Evolutionary conservation across 2,329 filamentous ascomycete species (phyloP).

Genomic region (Amylocarpus encephaloides): DNA sequence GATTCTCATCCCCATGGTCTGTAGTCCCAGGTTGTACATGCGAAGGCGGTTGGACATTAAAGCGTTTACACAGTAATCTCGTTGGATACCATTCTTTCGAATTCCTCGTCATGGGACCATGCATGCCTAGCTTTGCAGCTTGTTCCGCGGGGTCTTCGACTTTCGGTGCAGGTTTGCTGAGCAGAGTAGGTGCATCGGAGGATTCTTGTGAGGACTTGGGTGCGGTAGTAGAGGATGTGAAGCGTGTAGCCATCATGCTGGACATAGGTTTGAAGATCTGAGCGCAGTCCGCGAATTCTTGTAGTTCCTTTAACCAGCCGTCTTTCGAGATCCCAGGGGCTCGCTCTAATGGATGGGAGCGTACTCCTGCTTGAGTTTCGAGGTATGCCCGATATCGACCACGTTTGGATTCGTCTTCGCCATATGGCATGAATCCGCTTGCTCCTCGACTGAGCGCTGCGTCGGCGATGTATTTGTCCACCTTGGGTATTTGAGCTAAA

Average conservation of each 20-base stretch:
- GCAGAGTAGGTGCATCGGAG: conserved; percentile 33
- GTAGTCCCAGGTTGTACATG: conserved; percentile 53
- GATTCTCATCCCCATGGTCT: conserved; percentile 29
- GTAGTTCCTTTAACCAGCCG: conserved; percentile 74
- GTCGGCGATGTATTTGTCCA: conserved; percentile 61
- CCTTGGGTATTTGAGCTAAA: conserved; percentile 51
- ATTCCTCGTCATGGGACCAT: conserved; percentile 76
- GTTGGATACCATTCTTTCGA: conserved; percentile 70
- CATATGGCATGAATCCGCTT: conserved; percentile 73
- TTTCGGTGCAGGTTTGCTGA: conserved; percentile 47
- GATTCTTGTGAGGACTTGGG: conserved; percentile 35
- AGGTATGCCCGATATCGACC: conserved; percentile 77
- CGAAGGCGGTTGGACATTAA: conserved; percentile 74
- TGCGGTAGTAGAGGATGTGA: conserved; percentile 63
- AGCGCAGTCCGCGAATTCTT: conserved; percentile 65
- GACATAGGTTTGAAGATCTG: conserved; percentile 87
- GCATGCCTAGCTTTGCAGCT: conserved; percentile 88
- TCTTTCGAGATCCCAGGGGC: conserved; percentile 45
- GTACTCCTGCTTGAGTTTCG: conserved; percentile 64
- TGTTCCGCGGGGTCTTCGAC: conserved; percentile 72
- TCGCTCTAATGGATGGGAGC: conserved; percentile 49
- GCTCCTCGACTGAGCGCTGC: conserved; percentile 61
- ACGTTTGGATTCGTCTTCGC: conserved; percentile 73
- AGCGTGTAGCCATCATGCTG: conserved; percentile 86
- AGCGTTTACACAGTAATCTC: conserved; percentile 85